phyloP scores from a whole-genome alignment of 202 grass and related monocot species.

The Dendrocalamus latiflorus region DNA sequence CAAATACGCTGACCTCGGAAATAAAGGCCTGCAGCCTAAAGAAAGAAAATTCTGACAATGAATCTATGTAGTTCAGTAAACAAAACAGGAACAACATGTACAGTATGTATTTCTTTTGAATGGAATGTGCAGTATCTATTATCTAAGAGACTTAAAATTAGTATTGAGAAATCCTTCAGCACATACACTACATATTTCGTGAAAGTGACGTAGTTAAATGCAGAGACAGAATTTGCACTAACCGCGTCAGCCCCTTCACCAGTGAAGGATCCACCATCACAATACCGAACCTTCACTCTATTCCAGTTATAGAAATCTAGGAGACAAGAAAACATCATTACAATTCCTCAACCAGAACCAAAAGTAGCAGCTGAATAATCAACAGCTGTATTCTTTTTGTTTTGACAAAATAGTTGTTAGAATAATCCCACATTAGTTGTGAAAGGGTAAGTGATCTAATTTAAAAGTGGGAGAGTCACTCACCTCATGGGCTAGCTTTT shows the following conservation, averaged over 20 bases:
- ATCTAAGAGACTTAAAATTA: neutral
- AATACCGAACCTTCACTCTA: constrained; percentile 92
- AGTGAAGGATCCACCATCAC: constrained; percentile 87
- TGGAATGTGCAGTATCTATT: neutral
- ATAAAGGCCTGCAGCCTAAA: constrained; percentile 74
- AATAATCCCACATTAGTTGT: too few species aligned
- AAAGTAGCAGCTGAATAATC: neutral
- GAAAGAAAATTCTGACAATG: neutral
- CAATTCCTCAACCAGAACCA: neutral
- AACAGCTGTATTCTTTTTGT: neutral
- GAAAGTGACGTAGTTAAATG: too few species aligned
- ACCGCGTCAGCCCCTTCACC: constrained; percentile 66
- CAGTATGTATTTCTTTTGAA: neutral
- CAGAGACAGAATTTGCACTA: constrained; percentile 32
- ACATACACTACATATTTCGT: too few species aligned
- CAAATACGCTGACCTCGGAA: constrained; percentile 93
- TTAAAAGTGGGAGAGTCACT: too few species aligned
- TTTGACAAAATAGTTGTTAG: too few species aligned
- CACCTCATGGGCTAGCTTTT: too few species aligned
- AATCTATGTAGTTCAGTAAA: neutral
- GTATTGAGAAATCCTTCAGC: too few species aligned
- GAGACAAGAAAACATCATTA: neutral
- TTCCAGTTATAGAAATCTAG: constrained; percentile 99
- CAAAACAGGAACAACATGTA: neutral
- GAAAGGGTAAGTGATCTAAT: too few species aligned